Base-by-base conservation (phyloP, 129 eudicot species). In the Artemisia annua region DNA sequence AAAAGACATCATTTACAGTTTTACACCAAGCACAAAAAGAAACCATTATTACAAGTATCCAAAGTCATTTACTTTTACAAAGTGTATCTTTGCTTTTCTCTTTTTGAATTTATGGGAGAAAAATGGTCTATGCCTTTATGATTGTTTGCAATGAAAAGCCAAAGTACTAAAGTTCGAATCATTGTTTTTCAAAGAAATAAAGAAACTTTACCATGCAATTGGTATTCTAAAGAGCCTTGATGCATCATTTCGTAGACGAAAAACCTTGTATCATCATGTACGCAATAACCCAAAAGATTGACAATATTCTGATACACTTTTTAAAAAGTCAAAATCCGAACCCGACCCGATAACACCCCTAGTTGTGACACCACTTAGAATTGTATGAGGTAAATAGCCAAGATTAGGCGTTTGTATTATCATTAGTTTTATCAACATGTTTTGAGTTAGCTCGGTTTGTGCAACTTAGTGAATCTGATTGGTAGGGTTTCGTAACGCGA, bases 221-320 rank as follows among this genome's bases (percentile, higher is more conserved):
- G 97, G 52, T 71, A 77, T 44, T 90, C 97, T 80, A 94, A 67
- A 55, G 98, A 94, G 0, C 99, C 99, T 60, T 86, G 90, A 60
- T 86, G 91, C 96, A 90, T 90, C 91, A 94, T 79, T 79, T 94
- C 97, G 60, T 86, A 86, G 50, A 88, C 87, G 77, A 94, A 79
- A 79, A 88, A 94, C 39, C 87, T 83, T 2, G 84, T 78, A 60
- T 86, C 89, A 14, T 81, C 87, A 44, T 86, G 86, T 55, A 86
- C 81, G 69, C 97, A 94, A 63, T 86, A 88, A 43, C 97, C 99
- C 72, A 93, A 75, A 70, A 93, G 97, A 66, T 87, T 79, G 79
- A 89, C 79, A 8, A 93, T 77, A 63, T 89, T 94, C 76, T 87
- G 98, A 83, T 94, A n/a, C n/a, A n/a, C n/a, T n/a, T n/a, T n/a